Evolutionary conservation across 2,329 filamentous ascomycete species (phyloP), one percentile per base, ranked within the genome.

Genomic region (Curvularia hawaiiensis): DNA sequence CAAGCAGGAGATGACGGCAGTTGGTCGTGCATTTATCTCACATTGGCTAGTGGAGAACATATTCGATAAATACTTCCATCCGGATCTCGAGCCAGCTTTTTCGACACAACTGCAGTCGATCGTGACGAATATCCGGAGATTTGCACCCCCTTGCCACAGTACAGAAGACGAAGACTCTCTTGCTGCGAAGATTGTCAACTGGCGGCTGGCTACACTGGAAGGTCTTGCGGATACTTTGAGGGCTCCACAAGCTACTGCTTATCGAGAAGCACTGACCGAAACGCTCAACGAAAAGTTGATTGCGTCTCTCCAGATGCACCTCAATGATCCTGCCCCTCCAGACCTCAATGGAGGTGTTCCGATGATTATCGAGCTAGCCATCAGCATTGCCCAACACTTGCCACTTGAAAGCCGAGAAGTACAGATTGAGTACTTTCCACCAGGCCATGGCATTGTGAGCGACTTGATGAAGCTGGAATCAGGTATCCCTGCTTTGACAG

Each of bases 1-100:
- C 60, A 96, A 93, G 72, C 93, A 97, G 75, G 95, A 99, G 77
- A 99, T 99, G 95, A 98, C 92, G 7, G 93, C 93, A 5, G 90
- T 96, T 24, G 95, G 95, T 16, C 87, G 94, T 52, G 92, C 94
- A 12, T 87, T 93, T 63, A 92, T 99, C 66, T 90, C 90, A 28
- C 86, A 88, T 59, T 99, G 94, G 92, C 80, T 99, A 6, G 88
- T 94, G 24, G 91, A 97, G 46, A 91, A 96, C 71, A 85, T 98
- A 43, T 96, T 98, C 74, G 88, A 96, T 74, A 88, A 89, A 52
- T 93, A 90, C 77, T 98, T 99, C 79, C 95, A 99, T 72, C 95
- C 95, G 0, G 89, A 89, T 10, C 83, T 99, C 12, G 92, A 97
- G 51, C 82, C 85, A 0, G 82, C 83, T 10, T 81, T 98, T 24